Conservation (phyloP, 1,284 basidiomycete genomes). For the Cryptococcus neoformans region DNA sequence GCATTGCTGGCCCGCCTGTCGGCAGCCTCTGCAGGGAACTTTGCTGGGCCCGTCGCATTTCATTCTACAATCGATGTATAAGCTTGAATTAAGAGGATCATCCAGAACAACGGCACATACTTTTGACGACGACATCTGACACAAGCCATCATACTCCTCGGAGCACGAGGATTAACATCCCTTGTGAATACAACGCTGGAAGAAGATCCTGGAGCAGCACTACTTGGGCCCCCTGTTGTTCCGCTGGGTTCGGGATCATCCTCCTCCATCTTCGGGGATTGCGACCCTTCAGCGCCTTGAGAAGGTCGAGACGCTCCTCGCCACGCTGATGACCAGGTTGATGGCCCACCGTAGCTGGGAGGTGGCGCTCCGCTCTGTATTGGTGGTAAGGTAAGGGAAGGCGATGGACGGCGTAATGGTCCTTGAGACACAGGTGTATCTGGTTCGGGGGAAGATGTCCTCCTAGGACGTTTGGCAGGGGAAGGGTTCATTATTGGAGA, state of each 20-base stretch:
- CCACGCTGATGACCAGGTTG: constrained; percentile 13
- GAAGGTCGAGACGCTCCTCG: constrained; percentile 11
- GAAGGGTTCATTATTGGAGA: constrained; percentile 16
- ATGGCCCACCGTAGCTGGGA: constrained; percentile 14
- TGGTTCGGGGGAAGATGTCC: constrained; percentile 13
- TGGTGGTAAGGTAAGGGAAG: constrained; percentile 16
- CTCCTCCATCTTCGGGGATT: constrained; percentile 18
- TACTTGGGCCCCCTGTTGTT: not conserved
- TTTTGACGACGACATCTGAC: constrained; percentile 39
- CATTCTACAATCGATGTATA: constrained; percentile 27
- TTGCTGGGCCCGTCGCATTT: constrained; percentile 46
- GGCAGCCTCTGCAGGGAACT: constrained; percentile 45
- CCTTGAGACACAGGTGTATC: constrained; percentile 5
- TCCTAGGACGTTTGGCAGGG: constrained; percentile 19
- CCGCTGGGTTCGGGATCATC: constrained; percentile 3
- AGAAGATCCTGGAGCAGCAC: constrained; percentile 5
- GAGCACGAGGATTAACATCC: constrained; percentile 35
- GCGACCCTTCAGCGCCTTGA: constrained; percentile 16
- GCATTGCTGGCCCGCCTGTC: constrained; percentile 40
- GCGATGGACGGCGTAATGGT: constrained; percentile 1
- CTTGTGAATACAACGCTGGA: constrained; percentile 26
- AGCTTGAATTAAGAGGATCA: not conserved
- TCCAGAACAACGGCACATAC: constrained; percentile 19
- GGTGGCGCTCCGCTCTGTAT: constrained; percentile 15
- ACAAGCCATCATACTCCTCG: constrained; percentile 49